phyloP scores from a whole-genome alignment of 2,329 filamentous ascomycete species.

The Aureobasidium sp. region DNA sequence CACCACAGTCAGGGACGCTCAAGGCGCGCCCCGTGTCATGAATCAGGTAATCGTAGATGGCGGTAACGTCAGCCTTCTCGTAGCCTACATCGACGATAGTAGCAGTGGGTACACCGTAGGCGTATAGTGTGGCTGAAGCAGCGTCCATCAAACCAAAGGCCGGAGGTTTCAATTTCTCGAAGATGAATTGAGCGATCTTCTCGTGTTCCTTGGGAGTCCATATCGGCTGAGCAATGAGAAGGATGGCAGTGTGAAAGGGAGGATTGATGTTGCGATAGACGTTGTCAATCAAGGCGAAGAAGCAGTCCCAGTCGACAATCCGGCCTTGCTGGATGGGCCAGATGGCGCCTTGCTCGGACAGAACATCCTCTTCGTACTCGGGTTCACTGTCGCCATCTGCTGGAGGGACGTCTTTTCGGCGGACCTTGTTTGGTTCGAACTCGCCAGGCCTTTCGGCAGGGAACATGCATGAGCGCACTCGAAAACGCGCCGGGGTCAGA shows the following conservation, averaged over 20 bases:
- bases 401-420: slow-evolving; percentile 34
- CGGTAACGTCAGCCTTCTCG: slow-evolving; percentile 87
- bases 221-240: slow-evolving; percentile 80
- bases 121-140: slow-evolving; percentile 69
- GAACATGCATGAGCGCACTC: slow-evolving; percentile 92
- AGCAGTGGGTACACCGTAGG: slow-evolving; percentile 75
- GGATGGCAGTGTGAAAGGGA: slow-evolving; percentile 87
- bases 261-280: slow-evolving; percentile 84
- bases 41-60: slow-evolving; percentile 75
- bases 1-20: slow-evolving; percentile 63
- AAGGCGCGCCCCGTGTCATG: slow-evolving; percentile 59
- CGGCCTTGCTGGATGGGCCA: slow-evolving; percentile 77
- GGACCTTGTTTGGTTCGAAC: slow-evolving; percentile 76
- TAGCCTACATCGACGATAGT: slow-evolving; percentile 88
- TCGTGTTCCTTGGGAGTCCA: slow-evolving; percentile 89
- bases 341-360: slow-evolving; percentile 80
- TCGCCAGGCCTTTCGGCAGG: slow-evolving; percentile 66
- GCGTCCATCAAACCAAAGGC: slow-evolving; percentile 87
- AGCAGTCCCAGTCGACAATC: slow-evolving; percentile 85
- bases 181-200: slow-evolving; percentile 84
- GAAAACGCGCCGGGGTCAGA: slow-evolving; percentile 82
- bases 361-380: slow-evolving; percentile 80
- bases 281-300: slow-evolving; percentile 88
- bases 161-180: slow-evolving; percentile 94
- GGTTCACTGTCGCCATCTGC: slow-evolving; percentile 49